Conservation (phyloP, 495 filamentous ascomycete species). For the Lineolata rhizophorae region DNA sequence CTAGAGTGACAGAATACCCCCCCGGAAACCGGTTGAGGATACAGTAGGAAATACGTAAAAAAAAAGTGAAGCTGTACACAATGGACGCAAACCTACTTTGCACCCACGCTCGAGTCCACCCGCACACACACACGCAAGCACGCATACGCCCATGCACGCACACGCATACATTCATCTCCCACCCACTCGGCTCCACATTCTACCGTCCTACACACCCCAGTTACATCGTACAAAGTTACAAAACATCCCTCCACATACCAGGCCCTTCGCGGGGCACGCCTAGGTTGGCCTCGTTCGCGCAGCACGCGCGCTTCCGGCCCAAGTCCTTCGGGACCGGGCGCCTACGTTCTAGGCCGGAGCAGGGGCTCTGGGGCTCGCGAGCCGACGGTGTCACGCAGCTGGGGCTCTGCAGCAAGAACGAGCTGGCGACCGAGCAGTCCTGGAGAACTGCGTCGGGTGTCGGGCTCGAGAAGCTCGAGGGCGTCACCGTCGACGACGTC, state of each 20-base stretch:
- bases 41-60: no score
- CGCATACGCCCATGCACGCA: no score
- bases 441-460: background rate
- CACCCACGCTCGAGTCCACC: no score
- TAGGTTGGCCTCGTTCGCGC: constrained; percentile 26
- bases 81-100: no score
- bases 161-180: no score
- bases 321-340: constrained; percentile 17
- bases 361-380: constrained; percentile 7
- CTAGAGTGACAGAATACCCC: no score
- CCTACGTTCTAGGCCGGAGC: constrained; percentile 16
- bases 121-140: no score
- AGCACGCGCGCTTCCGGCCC: constrained; percentile 38
- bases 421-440: constrained; percentile 9
- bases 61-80: no score
- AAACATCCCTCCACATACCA: constrained; percentile 41
- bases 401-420: constrained; percentile 8
- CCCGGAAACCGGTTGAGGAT: no score
- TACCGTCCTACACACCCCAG: no score
- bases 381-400: constrained; percentile 6
- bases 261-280: constrained; percentile 25
- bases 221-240: no score
- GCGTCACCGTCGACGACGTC: constrained; percentile 3
- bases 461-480: background rate
- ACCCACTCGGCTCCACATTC: no score